These are phyloP conservation scores for Cercis canadensis DNA, from an alignment of 306 rosid genomes.

Conservation along the genomic window DNA sequence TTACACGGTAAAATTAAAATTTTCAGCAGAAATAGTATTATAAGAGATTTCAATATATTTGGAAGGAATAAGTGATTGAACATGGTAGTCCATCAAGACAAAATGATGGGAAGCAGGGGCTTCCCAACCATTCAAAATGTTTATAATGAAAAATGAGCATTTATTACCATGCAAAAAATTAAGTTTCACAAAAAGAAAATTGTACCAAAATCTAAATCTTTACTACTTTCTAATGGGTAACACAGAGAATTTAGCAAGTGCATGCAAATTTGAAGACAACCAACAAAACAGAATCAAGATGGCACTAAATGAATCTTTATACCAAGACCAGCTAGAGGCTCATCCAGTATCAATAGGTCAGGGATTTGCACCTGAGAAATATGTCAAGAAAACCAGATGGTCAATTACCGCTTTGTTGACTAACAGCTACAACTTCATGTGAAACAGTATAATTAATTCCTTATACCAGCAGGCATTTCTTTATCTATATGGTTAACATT, in stretches of 20 bases:
- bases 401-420: too few species aligned
- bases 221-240: conserved; percentile 3
- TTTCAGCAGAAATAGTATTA: not conserved
- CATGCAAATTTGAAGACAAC: conserved; percentile 31
- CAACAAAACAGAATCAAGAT: conserved; percentile 27
- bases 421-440: conserved; percentile 28
- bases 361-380: conserved; percentile 84
- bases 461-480: conserved; percentile 5
- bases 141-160: not conserved
- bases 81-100: not conserved
- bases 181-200: not conserved
- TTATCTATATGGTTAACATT: conserved; percentile 8
- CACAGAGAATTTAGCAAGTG: conserved; percentile 9
- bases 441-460: conserved; percentile 28
- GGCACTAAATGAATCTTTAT: conserved; percentile 40
- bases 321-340: conserved; percentile 99
- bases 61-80: conserved; percentile 1
- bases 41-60: not conserved
- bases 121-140: not conserved
- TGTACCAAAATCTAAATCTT: conserved; percentile 21
- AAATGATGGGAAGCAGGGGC: not conserved
- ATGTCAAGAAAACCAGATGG: conserved; percentile 24
- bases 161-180: not conserved
- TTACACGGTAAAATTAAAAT: not conserved
- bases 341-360: conserved; percentile 89